Evolutionary conservation across 164 flowering plant species (phyloP), one percentile per base, ranked within the genome.

Genomic region (grape (Vitis vinifera)): DNA sequence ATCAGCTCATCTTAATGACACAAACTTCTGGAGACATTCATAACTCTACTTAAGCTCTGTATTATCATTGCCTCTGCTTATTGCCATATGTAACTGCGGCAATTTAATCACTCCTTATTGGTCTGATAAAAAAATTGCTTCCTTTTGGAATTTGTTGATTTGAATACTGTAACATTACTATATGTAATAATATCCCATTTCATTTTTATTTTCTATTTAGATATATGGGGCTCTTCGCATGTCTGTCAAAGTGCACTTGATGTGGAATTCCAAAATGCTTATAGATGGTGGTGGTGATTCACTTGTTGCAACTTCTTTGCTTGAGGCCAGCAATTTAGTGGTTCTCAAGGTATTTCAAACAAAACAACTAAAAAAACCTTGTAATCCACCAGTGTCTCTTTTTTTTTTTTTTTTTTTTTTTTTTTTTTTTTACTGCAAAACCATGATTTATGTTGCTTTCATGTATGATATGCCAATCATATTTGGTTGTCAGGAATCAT

Each of bases 171-270:
- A 9, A 63, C 56, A 31, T 15, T 63, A 37, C 57, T 58, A 23
- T 23, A 23, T 23, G 27, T 23, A 10, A 57, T 55, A 47, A 16
- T 17, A 51, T 30, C 51, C 49, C 8, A 19, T 49, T 66, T 55
- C 29, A 59, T 59, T 9, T 62, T 44, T 63, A 37, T 37, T 37
- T 37, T 37, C 44, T 37, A 19, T 68, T 52, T 72, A 91, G 99
- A 83, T 95, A 19, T 90, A 88, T 81, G 99, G 99, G 73, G 97
- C 99, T 51, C 68, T 95, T 68, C 93, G 98, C 3, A 91, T 95
- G 99, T 83, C 94, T 74, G 98, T 95, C 58, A 95, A 95, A 79
- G 86, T 95, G 75, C 81, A 82, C 73, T 76, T 95, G 79, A 91
- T 95, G 98, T 85, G 85, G 96, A 95, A 95, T 71, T 95, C 99